Conservation (phyloP, 257 asterid genomes). For the Petrea volubilis region DNA sequence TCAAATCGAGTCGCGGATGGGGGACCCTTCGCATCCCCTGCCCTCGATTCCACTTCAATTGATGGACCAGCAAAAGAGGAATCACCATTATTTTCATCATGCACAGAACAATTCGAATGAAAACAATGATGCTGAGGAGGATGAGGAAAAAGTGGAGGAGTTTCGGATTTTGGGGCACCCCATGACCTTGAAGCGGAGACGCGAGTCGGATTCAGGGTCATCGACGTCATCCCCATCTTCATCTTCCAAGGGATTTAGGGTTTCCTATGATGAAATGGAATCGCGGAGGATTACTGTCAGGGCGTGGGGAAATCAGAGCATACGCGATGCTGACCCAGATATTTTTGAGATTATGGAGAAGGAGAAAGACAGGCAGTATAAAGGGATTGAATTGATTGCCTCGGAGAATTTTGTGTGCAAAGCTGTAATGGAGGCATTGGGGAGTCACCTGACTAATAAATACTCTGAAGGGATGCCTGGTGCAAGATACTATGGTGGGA, state of each 20-base stretch:
- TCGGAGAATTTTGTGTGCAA: slow-evolving; percentile 95
- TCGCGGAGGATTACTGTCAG: slow-evolving; percentile 51
- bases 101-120: slow-evolving; percentile 25
- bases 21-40: slow-evolving; percentile 37
- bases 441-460: slow-evolving; percentile 88
- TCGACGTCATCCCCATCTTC: slow-evolving; percentile 36
- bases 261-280: slow-evolving; percentile 45
- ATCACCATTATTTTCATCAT: slow-evolving; percentile 5
- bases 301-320: slow-evolving; percentile 87
- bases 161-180: slow-evolving; percentile 70
- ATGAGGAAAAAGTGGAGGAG: slow-evolving; percentile 53
- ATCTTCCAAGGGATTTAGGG: slow-evolving; percentile 37
- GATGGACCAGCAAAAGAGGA: slow-evolving; percentile 62
- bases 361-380: slow-evolving; percentile 82
- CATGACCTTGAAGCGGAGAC: slow-evolving; percentile 68
- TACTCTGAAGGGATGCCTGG: slow-evolving; percentile 96
- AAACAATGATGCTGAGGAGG: slow-evolving; percentile 27
- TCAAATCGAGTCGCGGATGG: slow-evolving; percentile 59
- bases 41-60: slow-evolving; percentile 67
- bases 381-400: slow-evolving; percentile 92
- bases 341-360: slow-evolving; percentile 87
- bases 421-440: slow-evolving; percentile 95
- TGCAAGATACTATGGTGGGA: slow-evolving; percentile 91
- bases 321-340: slow-evolving; percentile 76
- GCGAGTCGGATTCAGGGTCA: slow-evolving; percentile 48